Conservation (phyloP, 768 basidiomycete species). For the Amanita jacksonii region DNA sequence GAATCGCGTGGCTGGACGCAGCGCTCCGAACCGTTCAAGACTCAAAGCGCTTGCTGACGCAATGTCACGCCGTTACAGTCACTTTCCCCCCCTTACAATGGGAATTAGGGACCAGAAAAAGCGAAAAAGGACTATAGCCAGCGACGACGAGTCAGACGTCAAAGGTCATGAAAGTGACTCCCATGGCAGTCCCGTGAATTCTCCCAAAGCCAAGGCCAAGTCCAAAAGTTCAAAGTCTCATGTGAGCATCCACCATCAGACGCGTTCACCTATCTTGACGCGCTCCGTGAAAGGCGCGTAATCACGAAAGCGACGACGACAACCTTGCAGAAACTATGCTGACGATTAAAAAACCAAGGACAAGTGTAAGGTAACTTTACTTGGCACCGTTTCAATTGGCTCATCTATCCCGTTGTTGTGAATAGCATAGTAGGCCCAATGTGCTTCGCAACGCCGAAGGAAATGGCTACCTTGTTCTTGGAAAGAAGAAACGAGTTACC, state of each 20-base stretch:
- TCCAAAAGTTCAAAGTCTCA: neutral
- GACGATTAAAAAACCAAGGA: slow-evolving; percentile 5
- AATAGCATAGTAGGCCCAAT: neutral
- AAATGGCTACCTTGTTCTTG: slow-evolving; percentile 57
- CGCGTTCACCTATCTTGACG: neutral
- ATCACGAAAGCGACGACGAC: slow-evolving; percentile 9
- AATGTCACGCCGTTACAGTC: slow-evolving; percentile 3
- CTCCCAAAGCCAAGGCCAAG: neutral
- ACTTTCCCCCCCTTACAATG: neutral
- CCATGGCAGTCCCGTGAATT: neutral
- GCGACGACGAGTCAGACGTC: slow-evolving; percentile 1
- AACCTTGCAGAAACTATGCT: neutral
- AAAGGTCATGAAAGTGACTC: neutral
- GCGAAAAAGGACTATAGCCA: neutral
- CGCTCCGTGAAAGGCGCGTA: slow-evolving; percentile 1
- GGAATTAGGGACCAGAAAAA: neutral
- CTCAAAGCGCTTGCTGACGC: slow-evolving; percentile 4
- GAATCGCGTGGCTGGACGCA: slow-evolving; percentile 5
- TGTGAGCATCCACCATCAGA: neutral
- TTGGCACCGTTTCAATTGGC: neutral
- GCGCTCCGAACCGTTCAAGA: neutral
- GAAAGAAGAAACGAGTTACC: slow-evolving; percentile 62
- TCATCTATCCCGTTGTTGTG: neutral
- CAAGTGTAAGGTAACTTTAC: neutral
- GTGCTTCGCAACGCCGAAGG: slow-evolving; percentile 13